Percentiles rank a stretch among this genome's conserved stretches.
Evolutionary conservation across 805 yeast species (phyloP).

Genomic region (Candida argentea): DNA sequence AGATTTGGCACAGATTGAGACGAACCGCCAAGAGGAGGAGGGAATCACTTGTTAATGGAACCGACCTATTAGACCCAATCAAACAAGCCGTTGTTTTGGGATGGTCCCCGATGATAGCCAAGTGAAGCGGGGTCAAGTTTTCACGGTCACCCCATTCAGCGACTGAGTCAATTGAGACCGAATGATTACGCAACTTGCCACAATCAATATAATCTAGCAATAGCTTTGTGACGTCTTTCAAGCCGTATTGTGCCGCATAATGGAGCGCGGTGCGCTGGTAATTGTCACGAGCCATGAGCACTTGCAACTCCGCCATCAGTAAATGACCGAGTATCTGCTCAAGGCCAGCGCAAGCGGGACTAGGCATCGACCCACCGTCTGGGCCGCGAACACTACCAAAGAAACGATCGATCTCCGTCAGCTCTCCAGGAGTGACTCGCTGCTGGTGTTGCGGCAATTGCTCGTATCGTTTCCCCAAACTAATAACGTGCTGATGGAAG

Average conservation of each 20-base stretch:
- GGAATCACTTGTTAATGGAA: constrained; percentile 40
- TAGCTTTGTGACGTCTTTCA: constrained; percentile 48
- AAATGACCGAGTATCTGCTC: constrained; percentile 47
- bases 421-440: constrained; percentile 32
- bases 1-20: constrained; percentile 47
- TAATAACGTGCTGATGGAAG: constrained; percentile 74
- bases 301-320: constrained; percentile 3
- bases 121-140: constrained; percentile 67
- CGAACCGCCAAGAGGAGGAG: constrained; percentile 60
- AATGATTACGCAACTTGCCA: constrained; percentile 49
- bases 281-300: constrained; percentile 57
- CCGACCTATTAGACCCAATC: constrained; percentile 32
- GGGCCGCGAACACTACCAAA: constrained; percentile 21
- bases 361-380: constrained; percentile 45
- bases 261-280: constrained; percentile 81
- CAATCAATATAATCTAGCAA: constrained; percentile 45
- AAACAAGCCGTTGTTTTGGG: constrained; percentile 62
- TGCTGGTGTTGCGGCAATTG: constrained; percentile 17
- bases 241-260: constrained; percentile 81
- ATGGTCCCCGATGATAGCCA: constrained; percentile 76
- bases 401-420: constrained; percentile 15
- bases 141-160: constrained; percentile 71
- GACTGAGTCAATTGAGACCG: constrained; percentile 44
- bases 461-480: constrained; percentile 54
- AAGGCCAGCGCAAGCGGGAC: constrained; percentile 39